Evolutionary conservation across 1,139 yeast genomes (phyloP).

Genomic region (Magnusiomyces fungicola): DNA sequence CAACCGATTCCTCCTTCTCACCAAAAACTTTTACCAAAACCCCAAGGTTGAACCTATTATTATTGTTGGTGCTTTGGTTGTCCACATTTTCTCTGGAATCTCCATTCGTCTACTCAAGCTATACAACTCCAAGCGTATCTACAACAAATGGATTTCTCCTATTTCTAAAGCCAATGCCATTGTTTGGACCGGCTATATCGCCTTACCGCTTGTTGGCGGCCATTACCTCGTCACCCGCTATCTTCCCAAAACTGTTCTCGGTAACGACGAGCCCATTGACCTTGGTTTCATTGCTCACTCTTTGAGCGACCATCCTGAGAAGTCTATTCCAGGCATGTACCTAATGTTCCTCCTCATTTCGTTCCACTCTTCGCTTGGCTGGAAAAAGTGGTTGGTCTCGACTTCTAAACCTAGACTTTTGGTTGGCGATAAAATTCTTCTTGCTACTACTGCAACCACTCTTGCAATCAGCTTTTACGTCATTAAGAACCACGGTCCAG

Average conservation of each 20-base stretch:
- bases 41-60: conserved; percentile 44
- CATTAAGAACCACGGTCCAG: conserved; percentile 16
- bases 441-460: conserved; percentile 16
- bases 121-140: conserved; percentile 26
- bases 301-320: conserved; percentile 24
- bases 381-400: conserved; percentile 30
- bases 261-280: conserved; percentile 54
- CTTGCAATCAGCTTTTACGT: too few species aligned
- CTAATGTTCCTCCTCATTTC: conserved; percentile 28
- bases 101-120: conserved; percentile 38
- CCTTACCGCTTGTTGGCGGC: conserved; percentile 40
- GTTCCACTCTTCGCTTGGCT: conserved; percentile 40
- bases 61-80: conserved; percentile 42
- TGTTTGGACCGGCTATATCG: conserved; percentile 52
- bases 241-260: conserved; percentile 48
- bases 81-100: conserved; percentile 52
- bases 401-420: not conserved
- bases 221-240: conserved; percentile 47
- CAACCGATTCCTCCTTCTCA: conserved; percentile 53
- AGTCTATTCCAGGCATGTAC: conserved; percentile 27
- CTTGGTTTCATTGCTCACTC: conserved; percentile 48
- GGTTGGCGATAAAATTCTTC: conserved; percentile 9
- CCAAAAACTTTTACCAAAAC: conserved; percentile 54
- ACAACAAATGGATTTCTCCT: conserved; percentile 29
- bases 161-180: conserved; percentile 37